Percentiles rank a stretch among this genome's conserved stretches.
Evolutionary conservation across 306 rosid species (phyloP).

Genomic region (Abrus pulchellus): DNA sequence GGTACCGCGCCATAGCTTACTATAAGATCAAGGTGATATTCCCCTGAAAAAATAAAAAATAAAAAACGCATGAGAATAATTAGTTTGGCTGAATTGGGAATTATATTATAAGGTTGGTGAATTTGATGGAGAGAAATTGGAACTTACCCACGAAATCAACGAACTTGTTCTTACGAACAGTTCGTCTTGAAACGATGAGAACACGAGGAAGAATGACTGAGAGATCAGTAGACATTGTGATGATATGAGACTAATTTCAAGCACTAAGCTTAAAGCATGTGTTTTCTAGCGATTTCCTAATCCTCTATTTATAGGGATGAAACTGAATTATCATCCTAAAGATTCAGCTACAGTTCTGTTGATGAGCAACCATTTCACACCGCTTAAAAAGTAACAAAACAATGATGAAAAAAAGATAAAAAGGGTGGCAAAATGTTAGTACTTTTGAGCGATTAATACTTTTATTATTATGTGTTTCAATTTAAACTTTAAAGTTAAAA

Average conservation of each 20-base stretch:
- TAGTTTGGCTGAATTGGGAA: too few species aligned
- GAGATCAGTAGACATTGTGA: conserved; percentile 67
- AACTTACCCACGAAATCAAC: conserved; percentile 83
- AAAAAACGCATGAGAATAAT: too few species aligned
- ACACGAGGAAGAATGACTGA: conserved; percentile 79
- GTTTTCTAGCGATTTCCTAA: background rate
- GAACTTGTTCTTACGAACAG: conserved; percentile 89
- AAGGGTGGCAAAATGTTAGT: too few species aligned
- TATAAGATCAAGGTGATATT: conserved; percentile 88
- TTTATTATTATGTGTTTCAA: too few species aligned
- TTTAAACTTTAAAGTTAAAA: too few species aligned
- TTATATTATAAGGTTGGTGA: too few species aligned
- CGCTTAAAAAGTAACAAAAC: too few species aligned
- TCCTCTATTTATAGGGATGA: background rate
- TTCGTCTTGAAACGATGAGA: conserved; percentile 85
- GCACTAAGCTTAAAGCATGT: background rate
- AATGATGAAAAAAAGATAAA: too few species aligned
- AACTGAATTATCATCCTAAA: background rate
- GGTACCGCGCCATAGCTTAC: conserved; percentile 84
- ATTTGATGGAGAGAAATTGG: too few species aligned
- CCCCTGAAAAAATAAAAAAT: conserved; percentile 54
- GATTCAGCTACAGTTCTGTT: too few species aligned
- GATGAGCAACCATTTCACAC: too few species aligned
- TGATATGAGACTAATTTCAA: background rate
- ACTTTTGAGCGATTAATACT: too few species aligned